Percentiles rank a stretch among this genome's conserved stretches.
phyloP scores from a whole-genome alignment of 495 filamentous ascomycete species.

The Pyrenula aspistea region DNA sequence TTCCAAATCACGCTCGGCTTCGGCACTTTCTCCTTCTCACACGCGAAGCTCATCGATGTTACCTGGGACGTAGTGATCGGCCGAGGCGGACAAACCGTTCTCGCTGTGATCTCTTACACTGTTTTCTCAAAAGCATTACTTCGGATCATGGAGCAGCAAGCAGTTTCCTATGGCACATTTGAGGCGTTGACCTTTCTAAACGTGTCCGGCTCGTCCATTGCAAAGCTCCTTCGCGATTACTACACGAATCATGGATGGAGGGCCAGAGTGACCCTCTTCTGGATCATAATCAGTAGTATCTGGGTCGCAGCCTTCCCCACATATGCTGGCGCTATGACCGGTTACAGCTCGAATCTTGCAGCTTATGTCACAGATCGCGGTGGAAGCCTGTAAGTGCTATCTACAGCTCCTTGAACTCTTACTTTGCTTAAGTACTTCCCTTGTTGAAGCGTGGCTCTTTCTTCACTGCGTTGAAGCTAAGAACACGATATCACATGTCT shows the following conservation, averaged over 20 bases:
- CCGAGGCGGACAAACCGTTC: slow-evolving; percentile 5
- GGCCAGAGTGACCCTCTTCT: slow-evolving; percentile 4
- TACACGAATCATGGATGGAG: slow-evolving; percentile 7
- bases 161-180: slow-evolving; percentile 8
- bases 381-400: neutral
- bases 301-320: slow-evolving; percentile 18
- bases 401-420: too few relatives aligned
- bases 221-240: too few relatives aligned
- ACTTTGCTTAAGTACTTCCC: too few relatives aligned
- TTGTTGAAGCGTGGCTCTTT: too few relatives aligned
- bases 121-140: slow-evolving; percentile 10
- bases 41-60: slow-evolving; percentile 16
- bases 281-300: slow-evolving; percentile 5
- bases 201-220: slow-evolving; percentile 1
- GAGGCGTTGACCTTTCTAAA: neutral
- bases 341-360: slow-evolving; percentile 9
- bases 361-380: slow-evolving; percentile 2
- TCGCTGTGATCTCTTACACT: slow-evolving; percentile 12
- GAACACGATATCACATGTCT: neutral
- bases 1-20: slow-evolving; percentile 13
- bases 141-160: slow-evolving; percentile 9
- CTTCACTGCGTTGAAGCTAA: too few relatives aligned
- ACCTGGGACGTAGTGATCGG: slow-evolving; percentile 15
- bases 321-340: slow-evolving; percentile 17
- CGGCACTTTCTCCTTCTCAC: slow-evolving; percentile 11